Percentiles rank a stretch among this genome's conserved stretches.
Conservation (phyloP, 768 basidiomycete genomes). For the Tricholomella constricta region DNA sequence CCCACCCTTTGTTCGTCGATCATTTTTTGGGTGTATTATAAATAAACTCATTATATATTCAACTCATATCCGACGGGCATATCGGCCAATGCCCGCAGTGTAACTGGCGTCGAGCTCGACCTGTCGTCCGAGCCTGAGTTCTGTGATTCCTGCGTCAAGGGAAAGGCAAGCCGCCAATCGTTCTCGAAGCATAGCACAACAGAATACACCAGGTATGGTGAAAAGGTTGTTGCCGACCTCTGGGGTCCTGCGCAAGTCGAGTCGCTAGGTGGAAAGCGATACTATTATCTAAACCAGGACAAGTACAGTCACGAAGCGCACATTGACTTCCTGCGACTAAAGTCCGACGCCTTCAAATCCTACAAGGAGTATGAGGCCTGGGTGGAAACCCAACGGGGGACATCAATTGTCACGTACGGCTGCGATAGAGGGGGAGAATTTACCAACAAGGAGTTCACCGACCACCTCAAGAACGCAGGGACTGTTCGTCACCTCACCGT, state of each 20-base stretch:
- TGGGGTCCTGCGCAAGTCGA: conserved; percentile 28
- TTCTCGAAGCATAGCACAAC: conserved; percentile 21
- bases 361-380: conserved; percentile 27
- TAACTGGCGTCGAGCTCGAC: conserved; percentile 30
- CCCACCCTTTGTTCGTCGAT: no score
- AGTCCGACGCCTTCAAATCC: conserved; percentile 14
- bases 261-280: conserved; percentile 18
- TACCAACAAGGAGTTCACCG: no score
- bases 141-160: conserved; percentile 26
- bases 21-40: no score
- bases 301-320: conserved; percentile 13
- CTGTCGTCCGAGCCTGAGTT: conserved; percentile 21
- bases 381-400: conserved; percentile 20
- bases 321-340: conserved; percentile 17
- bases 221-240: conserved; percentile 23
- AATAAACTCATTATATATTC: no score
- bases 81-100: no score
- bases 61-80: no score
- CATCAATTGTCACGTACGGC: conserved; percentile 15
- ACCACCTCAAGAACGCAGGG: conserved; percentile 24
- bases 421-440: conserved; percentile 30
- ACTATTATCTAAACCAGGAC: conserved; percentile 19
- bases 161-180: conserved; percentile 24
- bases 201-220: conserved; percentile 17
- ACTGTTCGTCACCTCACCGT: conserved; percentile 33